Base-by-base conservation (phyloP, 495 filamentous ascomycete species). In the Penicillium angulare region DNA sequence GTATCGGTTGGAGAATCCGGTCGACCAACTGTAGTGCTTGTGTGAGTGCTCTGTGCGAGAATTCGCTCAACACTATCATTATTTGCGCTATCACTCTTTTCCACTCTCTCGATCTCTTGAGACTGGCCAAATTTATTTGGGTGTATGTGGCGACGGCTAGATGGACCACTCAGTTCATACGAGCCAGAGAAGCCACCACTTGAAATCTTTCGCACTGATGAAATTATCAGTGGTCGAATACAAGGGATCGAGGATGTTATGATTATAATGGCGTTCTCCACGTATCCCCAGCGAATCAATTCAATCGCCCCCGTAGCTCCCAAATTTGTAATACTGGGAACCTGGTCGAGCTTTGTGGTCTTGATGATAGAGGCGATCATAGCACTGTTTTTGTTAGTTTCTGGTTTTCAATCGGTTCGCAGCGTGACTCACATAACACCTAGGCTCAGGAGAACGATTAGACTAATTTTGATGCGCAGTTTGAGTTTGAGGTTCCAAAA, bases 401-500 rank as follows among this genome's bases (percentile, higher is more conserved):
- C 38, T 34, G 22, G 7, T 0, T 9, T 9, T 22, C 34, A 21
- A 24, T 4, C 5, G 5, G 17, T n/a, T n/a, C 5, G 3, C 31
- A 43, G 18, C 9, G 13, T 3, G 6, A 56, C 69, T 49, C 58
- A 72, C 66, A 76, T 46, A 7, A 74, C 46, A 17, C 74, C 74
- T 23, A 76, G 49, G 21, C 68, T 70, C 47, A 77, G 63, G 1
- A 77, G 59, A 7, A 56, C 43, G 31, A 72, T 71, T 41, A 77
- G 43, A 43, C 64, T 57, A 55, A 75, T 44, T 33, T 75, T 75
- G 44, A 71, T 69, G 8, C 65, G 54, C 5, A 64, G 34, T 38
- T 68, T 66, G 5, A 77, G 54, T 32, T 68, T 75, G 9, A 75
- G 65, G 32, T 68, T 74, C 69, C 73, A 74, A 50, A 77, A 69